phyloP scores from a whole-genome alignment of 2,329 filamentous ascomycete species.

The Venturia pyrina region DNA sequence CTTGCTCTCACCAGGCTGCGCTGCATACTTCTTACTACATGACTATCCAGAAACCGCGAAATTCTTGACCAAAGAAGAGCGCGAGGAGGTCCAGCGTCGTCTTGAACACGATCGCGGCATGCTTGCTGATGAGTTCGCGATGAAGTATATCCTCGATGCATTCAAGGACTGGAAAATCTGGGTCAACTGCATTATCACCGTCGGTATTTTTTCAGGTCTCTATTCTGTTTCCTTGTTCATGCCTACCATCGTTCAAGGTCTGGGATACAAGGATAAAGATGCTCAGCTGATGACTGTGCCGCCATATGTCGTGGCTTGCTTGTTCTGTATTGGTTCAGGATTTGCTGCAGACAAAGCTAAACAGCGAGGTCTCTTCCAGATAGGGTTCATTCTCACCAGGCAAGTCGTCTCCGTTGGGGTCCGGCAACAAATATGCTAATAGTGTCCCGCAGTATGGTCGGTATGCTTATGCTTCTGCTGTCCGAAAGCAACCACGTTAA shows the following conservation, averaged over 20 bases:
- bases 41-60: slow-evolving; percentile 50
- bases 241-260: slow-evolving; percentile 55
- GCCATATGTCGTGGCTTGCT: slow-evolving; percentile 45
- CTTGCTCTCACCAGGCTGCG: slow-evolving; percentile 23
- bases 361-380: slow-evolving; percentile 14
- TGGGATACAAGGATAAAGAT: slow-evolving; percentile 50
- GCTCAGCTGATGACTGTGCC: slow-evolving; percentile 56
- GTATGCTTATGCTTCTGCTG: slow-evolving; percentile 30
- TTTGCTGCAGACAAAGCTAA: slow-evolving; percentile 9
- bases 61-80: slow-evolving; percentile 48
- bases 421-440: neutral
- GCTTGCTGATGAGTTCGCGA: slow-evolving; percentile 17
- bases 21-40: slow-evolving; percentile 49
- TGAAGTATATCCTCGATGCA: slow-evolving; percentile 17
- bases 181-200: slow-evolving; percentile 22
- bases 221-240: slow-evolving; percentile 37
- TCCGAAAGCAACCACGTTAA: slow-evolving; percentile 23
- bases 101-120: slow-evolving; percentile 15
- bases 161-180: slow-evolving; percentile 34
- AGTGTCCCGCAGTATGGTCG: slow-evolving; percentile 16
- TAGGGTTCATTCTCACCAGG: slow-evolving; percentile 7
- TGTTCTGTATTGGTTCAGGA: slow-evolving; percentile 12
- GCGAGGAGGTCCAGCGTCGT: slow-evolving; percentile 19
- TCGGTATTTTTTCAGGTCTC: slow-evolving; percentile 26
- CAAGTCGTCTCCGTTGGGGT: neutral